Evolutionary conservation across 805 yeast genomes (phyloP), one percentile per base, ranked within the genome.

Genomic region (Lipomyces sp.): DNA sequence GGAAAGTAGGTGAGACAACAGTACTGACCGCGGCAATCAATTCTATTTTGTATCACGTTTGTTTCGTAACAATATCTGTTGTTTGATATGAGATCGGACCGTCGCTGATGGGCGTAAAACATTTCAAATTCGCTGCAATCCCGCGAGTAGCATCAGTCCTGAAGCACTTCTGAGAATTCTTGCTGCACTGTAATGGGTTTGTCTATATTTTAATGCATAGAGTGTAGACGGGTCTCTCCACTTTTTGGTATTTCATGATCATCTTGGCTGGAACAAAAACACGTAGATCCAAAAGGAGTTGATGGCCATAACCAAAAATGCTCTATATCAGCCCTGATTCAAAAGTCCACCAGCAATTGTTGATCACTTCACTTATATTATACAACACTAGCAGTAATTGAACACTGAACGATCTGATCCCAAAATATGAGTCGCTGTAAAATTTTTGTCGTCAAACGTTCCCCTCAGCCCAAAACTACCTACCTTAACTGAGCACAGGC

Each of bases 351-450:
- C 29, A 42, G 24, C 15, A 7, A n/a, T n/a, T 10, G 48, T 42
- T 42, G 48, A 42, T 42, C n/a, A 24, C 48, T 42, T 42, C 24
- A 42, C 24, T 24, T 42, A 42, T 42, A 42, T 42, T 42, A 11
- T 42, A 42, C 48, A 42, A 42, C 48, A 42, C 18, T 42, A 42
- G 15, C 48, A 42, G 18, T 42, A 42, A 42, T 42, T 42, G 48
- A 42, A 42, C 48, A n/a, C 48, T 42, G 48, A 42, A 11, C 10
- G 15, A n/a, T 15, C 18, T 42, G 48, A 42, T 42, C 48, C 48
- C 48, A 42, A 42, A 42, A 42, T 42, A 42, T 24, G 18, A 42
- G 48, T 42, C 48, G 48, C 48, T 15, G 48, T 42, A 15, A 42
- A n/a, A 15, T n/a, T 11, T 37, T 24, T 37, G 13, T 2, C 37